Evolutionary conservation across 2,329 filamentous ascomycete genomes (phyloP).

Genomic region (Claviceps citrina): DNA sequence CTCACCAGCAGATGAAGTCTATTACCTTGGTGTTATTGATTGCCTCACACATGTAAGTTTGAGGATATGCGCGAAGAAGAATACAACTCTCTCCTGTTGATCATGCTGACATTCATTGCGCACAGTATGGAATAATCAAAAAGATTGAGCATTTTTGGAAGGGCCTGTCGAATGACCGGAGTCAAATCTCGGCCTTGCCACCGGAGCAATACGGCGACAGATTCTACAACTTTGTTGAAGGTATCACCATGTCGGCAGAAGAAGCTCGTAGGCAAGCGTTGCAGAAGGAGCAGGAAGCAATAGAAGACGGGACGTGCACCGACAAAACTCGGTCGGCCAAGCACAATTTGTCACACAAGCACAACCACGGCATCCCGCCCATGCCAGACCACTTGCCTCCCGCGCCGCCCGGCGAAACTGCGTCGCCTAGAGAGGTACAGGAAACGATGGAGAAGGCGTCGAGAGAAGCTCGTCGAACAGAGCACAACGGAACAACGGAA

Average conservation of each 20-base stretch:
- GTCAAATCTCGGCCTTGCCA: slow-evolving; percentile 82
- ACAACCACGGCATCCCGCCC: slow-evolving; percentile 23
- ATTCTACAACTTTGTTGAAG: slow-evolving; percentile 82
- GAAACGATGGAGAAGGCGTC: slow-evolving; percentile 27
- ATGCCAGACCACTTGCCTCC: slow-evolving; percentile 33
- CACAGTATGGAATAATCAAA: slow-evolving; percentile 81
- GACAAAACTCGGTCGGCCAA: slow-evolving; percentile 18
- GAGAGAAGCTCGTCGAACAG: slow-evolving; percentile 21
- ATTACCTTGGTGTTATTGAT: slow-evolving; percentile 96
- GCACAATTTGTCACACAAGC: slow-evolving; percentile 23
- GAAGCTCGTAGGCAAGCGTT: slow-evolving; percentile 55
- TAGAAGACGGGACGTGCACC: slow-evolving; percentile 17
- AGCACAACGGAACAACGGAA: slow-evolving; percentile 20
- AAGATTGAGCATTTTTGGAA: slow-evolving; percentile 96
- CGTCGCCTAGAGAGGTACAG: slow-evolving; percentile 22
- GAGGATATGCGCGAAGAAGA: background rate
- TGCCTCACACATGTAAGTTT: slow-evolving; percentile 85
- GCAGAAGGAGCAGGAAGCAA: slow-evolving; percentile 46
- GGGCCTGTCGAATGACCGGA: slow-evolving; percentile 67
- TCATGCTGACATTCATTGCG: slow-evolving; percentile 1
- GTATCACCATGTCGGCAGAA: slow-evolving; percentile 79
- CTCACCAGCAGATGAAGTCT: slow-evolving; percentile 72
- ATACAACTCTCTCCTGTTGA: background rate
- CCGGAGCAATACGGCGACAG: slow-evolving; percentile 85
- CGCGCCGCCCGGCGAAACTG: slow-evolving; percentile 17